Base-by-base conservation (phyloP, 768 basidiomycete species). In the Tulasnella sp. region DNA sequence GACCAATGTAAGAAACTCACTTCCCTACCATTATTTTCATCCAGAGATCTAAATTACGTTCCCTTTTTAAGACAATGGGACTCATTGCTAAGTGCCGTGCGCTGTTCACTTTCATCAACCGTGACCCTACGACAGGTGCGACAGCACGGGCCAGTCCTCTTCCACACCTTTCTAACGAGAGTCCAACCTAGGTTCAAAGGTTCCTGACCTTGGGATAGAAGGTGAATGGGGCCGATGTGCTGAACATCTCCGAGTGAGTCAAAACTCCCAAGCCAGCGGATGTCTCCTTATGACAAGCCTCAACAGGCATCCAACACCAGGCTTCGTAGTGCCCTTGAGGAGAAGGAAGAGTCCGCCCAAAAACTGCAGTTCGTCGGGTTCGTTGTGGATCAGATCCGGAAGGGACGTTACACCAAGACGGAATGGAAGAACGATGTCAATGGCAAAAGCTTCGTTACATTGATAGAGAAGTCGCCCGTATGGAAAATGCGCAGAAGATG, bases 21-120 rank as follows among this genome's bases (percentile, higher is more conserved):
- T 2, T 4, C 5, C 6, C 49, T 7, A 22, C 11, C 11, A 0
- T 6, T n/a, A n/a, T 6, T n/a, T 0, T n/a, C n/a, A n/a, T n/a
- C 11, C 42, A 17, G 42, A 42, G 14, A 42, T 49, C 49, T 49
- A 9, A 49, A 3, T 22, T 1, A 4, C 4, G 3, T 0, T 34
- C 31, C 9, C 11, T 3, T 64, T 31, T 25, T 7, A 49, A 64
- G 58, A 64, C 29, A 29, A 15, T 31, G 29, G 58, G 58, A 3
- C 58, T 64, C 15, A 64, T 64, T 2, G 5, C 58, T 15, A 64
- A 64, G 29, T 64, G 58, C 15, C 29, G 58, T n/a, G 31, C 58
- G 58, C 31, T 64, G 58, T 64, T 64, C 12, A 17, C 58, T 25
- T 64, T 64, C 58, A 64, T 64, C 29, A 31, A 64, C 29, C 58